A percentile compares a stretch with the other conserved stretches of the same genome.
phyloP scores from a whole-genome alignment of 495 filamentous ascomycete genomes.

The Daldinia loculata region DNA sequence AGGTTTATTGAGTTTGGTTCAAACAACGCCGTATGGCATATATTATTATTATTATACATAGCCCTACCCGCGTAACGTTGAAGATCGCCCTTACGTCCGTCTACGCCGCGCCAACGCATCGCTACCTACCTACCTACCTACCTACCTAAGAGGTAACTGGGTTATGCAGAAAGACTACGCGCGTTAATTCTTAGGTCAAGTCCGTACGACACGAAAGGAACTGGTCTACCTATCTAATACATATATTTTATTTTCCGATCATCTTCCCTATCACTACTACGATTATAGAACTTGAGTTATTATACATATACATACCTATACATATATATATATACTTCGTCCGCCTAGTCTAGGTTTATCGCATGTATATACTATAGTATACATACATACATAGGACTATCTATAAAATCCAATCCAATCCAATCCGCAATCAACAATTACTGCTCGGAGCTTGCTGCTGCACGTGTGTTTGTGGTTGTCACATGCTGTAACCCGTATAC shows the following conservation, averaged over 20 bases:
- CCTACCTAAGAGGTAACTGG: too few relatives aligned
- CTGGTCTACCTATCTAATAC: neutral
- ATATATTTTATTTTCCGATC: neutral
- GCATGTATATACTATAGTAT: neutral
- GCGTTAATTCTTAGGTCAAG: neutral
- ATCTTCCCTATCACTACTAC: neutral
- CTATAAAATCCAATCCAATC: neutral
- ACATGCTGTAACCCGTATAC: constrained; percentile 12
- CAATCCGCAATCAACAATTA: neutral
- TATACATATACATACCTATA: too few relatives aligned
- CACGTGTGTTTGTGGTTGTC: neutral
- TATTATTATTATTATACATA: neutral
- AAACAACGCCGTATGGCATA: neutral
- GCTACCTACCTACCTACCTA: neutral
- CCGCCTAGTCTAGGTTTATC: neutral
- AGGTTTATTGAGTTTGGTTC: neutral
- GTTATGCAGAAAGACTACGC: neutral
- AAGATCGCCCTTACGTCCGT: constrained; percentile 1
- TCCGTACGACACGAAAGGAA: neutral
- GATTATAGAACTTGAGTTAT: too few relatives aligned
- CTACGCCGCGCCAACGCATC: constrained; percentile 1
- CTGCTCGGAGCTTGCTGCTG: neutral
- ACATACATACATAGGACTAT: neutral
- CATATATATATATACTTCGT: neutral
- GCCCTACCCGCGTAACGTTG: constrained; percentile 3